Evolutionary conservation across 2,329 filamentous ascomycete species (phyloP).

Genomic region (Emmonsia crescens): DNA sequence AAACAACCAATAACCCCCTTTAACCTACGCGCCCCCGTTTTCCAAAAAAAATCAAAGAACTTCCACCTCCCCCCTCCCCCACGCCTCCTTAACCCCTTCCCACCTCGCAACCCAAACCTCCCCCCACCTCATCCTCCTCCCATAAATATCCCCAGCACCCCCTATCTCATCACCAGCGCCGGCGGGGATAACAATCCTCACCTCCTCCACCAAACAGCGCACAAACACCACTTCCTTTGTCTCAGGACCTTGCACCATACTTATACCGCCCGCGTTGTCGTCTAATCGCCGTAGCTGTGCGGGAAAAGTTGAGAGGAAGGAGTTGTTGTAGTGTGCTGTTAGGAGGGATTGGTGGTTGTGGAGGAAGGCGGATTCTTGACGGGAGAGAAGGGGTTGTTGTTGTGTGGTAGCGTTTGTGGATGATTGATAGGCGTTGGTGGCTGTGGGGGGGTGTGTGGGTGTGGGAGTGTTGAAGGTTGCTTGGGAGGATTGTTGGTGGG

Average conservation of each 20-base stretch:
- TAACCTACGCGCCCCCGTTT: too few relatives aligned
- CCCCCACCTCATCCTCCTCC: constrained; percentile 40
- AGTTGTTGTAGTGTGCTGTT: constrained; percentile 71
- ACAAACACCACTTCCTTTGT: constrained; percentile 75
- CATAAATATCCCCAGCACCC: constrained; percentile 16
- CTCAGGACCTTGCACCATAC: constrained; percentile 87
- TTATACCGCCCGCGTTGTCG: constrained; percentile 78
- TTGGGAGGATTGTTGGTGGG: not conserved
- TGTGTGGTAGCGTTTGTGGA: constrained; percentile 6
- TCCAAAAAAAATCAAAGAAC: constrained; percentile 23
- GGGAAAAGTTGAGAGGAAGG: constrained; percentile 77
- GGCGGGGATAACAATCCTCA: constrained; percentile 30
- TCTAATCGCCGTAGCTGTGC: constrained; percentile 70
- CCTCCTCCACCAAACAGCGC: constrained; percentile 42
- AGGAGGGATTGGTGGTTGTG: constrained; percentile 75
- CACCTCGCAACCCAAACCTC: constrained; percentile 60
- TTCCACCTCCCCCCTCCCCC: constrained; percentile 35
- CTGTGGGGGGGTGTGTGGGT: not conserved
- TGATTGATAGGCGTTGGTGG: not conserved
- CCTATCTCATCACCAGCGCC: constrained; percentile 20
- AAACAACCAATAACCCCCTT: too few relatives aligned
- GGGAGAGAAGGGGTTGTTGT: constrained; percentile 50
- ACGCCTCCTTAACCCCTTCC: constrained; percentile 57
- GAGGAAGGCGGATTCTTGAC: constrained; percentile 70
- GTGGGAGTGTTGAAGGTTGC: constrained; percentile 2